Evolutionary conservation across 768 basidiomycete genomes (phyloP), one percentile per base, ranked within the genome.

Genomic region (Crassisporium funariophilum): DNA sequence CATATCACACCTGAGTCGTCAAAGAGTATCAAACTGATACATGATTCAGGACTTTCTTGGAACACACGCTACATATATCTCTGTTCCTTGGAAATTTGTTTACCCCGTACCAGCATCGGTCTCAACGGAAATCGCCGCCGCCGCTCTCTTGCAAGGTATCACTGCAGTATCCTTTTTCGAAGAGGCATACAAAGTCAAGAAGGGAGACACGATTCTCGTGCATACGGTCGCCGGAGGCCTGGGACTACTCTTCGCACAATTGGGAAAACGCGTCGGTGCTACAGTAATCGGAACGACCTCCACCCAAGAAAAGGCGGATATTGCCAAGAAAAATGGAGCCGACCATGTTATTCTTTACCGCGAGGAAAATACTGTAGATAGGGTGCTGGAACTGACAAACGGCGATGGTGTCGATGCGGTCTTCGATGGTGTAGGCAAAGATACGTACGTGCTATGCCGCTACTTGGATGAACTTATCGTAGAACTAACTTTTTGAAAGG

Each of bases 351-450:
- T 98, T 50, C 63, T 94, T 31, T 93, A 92, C 66, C 79, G 78
- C 9, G 71, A 77, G 36, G 88, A 91, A 58, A 78, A 91, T 49
- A 86, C 86, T 0, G 85, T 90, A 9, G 61, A 85, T 53, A 77
- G 83, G 35, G 88, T 90, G 12, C 63, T 85, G 44, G 83, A 88
- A 56, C 66, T 92, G 44, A 92, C 91, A 0, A 81, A 81, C 33
- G 89, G 88, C 5, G 75, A 83, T 54, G 90, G 91, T 12, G 89
- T 93, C 4, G 80, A 95, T 52, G 95, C 82, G 12, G 79, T 92
- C 17, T 95, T 87, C 58, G 95, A 99, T 58, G 95, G 95, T 21
- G 92, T 99, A n/a, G 95, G 95, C 1, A 95, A 90, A 72, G 89
- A 92, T 63, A 98, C 94, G 80, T 95, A 68, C 47, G 88, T 74